Conservation (phyloP, 164 flowering plant species). For the Chloranthus sessilifolius region DNA sequence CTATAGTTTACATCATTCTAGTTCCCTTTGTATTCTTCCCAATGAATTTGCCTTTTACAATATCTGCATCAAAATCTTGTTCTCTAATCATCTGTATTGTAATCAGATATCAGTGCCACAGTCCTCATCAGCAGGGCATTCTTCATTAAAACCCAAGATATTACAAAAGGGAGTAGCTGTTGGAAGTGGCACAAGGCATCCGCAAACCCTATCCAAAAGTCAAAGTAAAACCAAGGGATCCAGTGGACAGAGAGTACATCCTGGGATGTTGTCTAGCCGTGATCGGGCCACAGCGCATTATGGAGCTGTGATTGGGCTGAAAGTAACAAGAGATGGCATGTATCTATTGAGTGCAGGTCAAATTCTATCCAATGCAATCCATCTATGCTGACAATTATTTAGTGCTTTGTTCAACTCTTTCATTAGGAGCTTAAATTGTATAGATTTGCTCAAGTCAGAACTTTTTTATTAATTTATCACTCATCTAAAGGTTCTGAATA, state of each 20-base stretch:
- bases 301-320: constrained; percentile 86
- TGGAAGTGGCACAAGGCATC: constrained; percentile 45
- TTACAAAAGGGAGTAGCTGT: constrained; percentile 36
- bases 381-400: not conserved
- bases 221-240: constrained; percentile 40
- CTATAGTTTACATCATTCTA: no score
- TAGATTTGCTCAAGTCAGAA: not conserved
- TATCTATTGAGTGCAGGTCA: constrained; percentile 93
- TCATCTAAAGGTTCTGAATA: not conserved
- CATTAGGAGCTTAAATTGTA: constrained; percentile 6
- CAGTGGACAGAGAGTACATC: constrained; percentile 62
- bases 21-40: no score
- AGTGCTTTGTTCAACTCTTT: not conserved
- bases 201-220: constrained; percentile 22
- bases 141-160: constrained; percentile 26
- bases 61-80: not conserved
- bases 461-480: not conserved
- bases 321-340: constrained; percentile 82
- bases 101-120: constrained; percentile 35
- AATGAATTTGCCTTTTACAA: no score
- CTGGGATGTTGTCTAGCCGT: constrained; percentile 80
- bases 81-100: not conserved
- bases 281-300: constrained; percentile 92
- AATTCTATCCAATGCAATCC: constrained; percentile 6
- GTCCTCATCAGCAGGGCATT: constrained; percentile 32